phyloP scores from a whole-genome alignment of 2,329 filamentous ascomycete species.

The Cladophialophora psammophila region DNA sequence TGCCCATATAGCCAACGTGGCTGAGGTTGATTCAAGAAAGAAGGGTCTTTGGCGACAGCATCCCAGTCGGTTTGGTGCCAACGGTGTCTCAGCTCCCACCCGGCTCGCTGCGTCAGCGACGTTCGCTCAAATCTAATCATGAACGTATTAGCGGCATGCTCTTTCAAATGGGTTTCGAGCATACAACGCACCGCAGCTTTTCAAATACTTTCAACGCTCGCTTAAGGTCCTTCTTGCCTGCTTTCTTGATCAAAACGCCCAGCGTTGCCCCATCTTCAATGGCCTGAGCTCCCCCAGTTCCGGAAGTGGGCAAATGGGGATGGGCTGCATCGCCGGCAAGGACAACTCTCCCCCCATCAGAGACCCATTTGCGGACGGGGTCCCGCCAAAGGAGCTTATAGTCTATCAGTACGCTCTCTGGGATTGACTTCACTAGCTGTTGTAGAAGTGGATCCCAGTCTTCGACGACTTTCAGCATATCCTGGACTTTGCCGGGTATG shows the following conservation, averaged over 20 bases:
- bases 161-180: too few relatives aligned
- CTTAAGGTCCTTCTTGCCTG: constrained; percentile 15
- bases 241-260: constrained; percentile 50
- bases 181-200: too few relatives aligned
- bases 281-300: constrained; percentile 57
- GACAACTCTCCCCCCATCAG: constrained; percentile 46
- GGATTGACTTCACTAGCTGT: constrained; percentile 53
- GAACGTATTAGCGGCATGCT: too few relatives aligned
- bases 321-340: constrained; percentile 60
- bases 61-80: constrained; percentile 62
- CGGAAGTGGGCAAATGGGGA: constrained; percentile 57
- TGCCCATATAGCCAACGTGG: constrained; percentile 8
- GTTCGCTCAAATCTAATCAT: constrained; percentile 59
- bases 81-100: constrained; percentile 55
- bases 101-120: constrained; percentile 57
- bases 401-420: constrained; percentile 40
- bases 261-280: constrained; percentile 59
- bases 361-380: constrained; percentile 40
- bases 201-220: too few relatives aligned
- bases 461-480: constrained; percentile 59
- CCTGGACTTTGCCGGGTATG: constrained; percentile 56
- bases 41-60: constrained; percentile 49
- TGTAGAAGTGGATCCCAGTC: constrained; percentile 60
- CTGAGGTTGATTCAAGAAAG: neutral
- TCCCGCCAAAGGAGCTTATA: constrained; percentile 43